Percentiles rank a stretch among this genome's conserved stretches.
These are phyloP conservation scores for Aspergillus intermedius DNA, from an alignment of 2,329 filamentous ascomycete genomes.

Conservation along the genomic window DNA sequence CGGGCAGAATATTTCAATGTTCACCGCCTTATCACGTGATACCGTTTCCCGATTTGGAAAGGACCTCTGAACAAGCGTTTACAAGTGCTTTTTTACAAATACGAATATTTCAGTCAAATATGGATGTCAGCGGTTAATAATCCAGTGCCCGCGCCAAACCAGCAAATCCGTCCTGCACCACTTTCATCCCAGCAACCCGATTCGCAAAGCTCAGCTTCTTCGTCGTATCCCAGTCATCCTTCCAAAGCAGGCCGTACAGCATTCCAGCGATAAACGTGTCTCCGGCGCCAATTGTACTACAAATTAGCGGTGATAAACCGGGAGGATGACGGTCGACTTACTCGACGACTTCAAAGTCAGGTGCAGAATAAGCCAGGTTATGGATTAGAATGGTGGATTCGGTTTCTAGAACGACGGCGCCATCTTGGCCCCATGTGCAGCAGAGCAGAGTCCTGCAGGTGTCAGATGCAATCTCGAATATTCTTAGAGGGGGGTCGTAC, in stretches of 20 bases:
- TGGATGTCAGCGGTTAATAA: not conserved
- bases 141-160: slow-evolving; percentile 37
- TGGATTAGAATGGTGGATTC: slow-evolving; percentile 29
- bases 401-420: slow-evolving; percentile 44
- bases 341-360: slow-evolving; percentile 50
- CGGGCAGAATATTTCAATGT: slow-evolving; percentile 33
- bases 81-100: no score
- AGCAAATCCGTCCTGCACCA: slow-evolving; percentile 60
- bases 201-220: slow-evolving; percentile 56
- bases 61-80: no score
- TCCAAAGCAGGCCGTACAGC: slow-evolving; percentile 55
- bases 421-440: slow-evolving; percentile 56
- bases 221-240: slow-evolving; percentile 44
- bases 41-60: not conserved
- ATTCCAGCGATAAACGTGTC: slow-evolving; percentile 71
- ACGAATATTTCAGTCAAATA: not conserved
- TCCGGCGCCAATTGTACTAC: slow-evolving; percentile 64
- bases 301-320: slow-evolving; percentile 6
- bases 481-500: slow-evolving; percentile 31
- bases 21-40: slow-evolving; percentile 28
- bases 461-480: not conserved
- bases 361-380: slow-evolving; percentile 38
- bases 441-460: slow-evolving; percentile 33
- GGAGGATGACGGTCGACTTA: slow-evolving; percentile 35
- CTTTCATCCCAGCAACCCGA: slow-evolving; percentile 60